Evolutionary conservation across 768 basidiomycete genomes (phyloP), one percentile per base, ranked within the genome.

Genomic region (Rossbeevera mucosa): DNA sequence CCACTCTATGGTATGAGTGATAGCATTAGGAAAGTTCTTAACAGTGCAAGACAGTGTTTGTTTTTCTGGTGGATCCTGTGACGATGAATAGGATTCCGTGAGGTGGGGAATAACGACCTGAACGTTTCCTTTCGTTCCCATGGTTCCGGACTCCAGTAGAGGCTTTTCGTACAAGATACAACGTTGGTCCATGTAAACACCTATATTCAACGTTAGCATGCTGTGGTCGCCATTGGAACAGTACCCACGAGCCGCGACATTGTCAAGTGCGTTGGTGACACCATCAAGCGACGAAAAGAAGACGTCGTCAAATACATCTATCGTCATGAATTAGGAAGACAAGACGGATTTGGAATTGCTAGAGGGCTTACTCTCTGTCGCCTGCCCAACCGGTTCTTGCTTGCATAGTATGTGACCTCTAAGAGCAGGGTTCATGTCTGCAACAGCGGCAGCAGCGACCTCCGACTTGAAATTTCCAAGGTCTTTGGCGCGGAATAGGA

Each of bases 1-100:
- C 96, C 96, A 99, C 91, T 97, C 93, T 54, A 99, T 99, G 7
- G 94, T 96, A 72, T 99, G 96, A 59, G 91, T 87, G 62, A 98
- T 98, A 22, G 88, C 88, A 67, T 99, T 94, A 9, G 96, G 96
- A 81, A 98, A 99, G 72, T 91, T 97, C 76, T 97, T 98, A 68
- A 98, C 88, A 1, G 96, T 99, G 70, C 96, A 99, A 22, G 90
- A 91, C 21, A 96, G 90, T 2, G 94, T 86, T 65, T 94, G 88
- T 72, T 96, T 98, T 74, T 99, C 96, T 8, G 96, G 96, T 42
- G 96, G 96, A 67, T 99, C 96, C 71, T 98, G 96, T 13, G 94
- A 97, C 8, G 94, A 95, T 13, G 90, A 86, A 70, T 99, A 99
- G 16, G 92, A 95, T 71, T 99, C 96, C 13, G 95, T 96, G 36